Base-by-base conservation (phyloP, 1,139 yeast species). In the Casaregolazyma lundiana region DNA sequence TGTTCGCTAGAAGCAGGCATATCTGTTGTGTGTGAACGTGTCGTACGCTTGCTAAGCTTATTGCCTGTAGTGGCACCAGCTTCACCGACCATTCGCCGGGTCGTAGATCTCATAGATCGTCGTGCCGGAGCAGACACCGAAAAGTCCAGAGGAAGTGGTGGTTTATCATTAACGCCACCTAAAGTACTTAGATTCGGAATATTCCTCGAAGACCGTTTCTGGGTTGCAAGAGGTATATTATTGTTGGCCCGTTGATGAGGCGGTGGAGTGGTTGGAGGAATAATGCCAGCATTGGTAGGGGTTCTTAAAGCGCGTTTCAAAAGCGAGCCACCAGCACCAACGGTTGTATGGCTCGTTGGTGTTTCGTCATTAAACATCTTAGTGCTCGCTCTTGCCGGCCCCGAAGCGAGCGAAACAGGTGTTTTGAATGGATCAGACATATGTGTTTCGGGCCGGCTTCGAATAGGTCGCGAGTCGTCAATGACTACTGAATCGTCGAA, bases 171-270 rank as follows among this genome's bases (percentile, higher is more conserved):
- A 24, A n/a, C 8, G 7, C 15, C n/a, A 18, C 22, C 29, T 4
- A 43, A 26, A 11, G 50, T 29, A 6, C 11, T 18, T 34, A 41
- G 11, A 5, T 37, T 34, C 15, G 46, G 22, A 34, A 48, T 46
- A 26, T 48, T 53, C 17, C 57, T 48, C n/a, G 56, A 50, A 4
- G 55, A 47, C 26, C 62, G 49, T 40, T 56, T 56, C 36, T 52
- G 59, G 4, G 60, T 62, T 6, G 61, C 62, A 13, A 56, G 50
- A 7, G 59, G 59, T 9, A 49, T 41, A 16, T 54, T 52, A 15
- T 41, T 35, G 30, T 41, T 35, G 15, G 34, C 37, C 26, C 37
- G 45, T 24, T 34, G 45, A 16, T 29, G 30, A n/a, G 43, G 22
- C 11, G 26, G 34, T n/a, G 43, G 43, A 15, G 35, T 40, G 2